phyloP scores from a whole-genome alignment of 2,329 filamentous ascomycete genomes.

The Nothophaeocryptopus gaeumannii region DNA sequence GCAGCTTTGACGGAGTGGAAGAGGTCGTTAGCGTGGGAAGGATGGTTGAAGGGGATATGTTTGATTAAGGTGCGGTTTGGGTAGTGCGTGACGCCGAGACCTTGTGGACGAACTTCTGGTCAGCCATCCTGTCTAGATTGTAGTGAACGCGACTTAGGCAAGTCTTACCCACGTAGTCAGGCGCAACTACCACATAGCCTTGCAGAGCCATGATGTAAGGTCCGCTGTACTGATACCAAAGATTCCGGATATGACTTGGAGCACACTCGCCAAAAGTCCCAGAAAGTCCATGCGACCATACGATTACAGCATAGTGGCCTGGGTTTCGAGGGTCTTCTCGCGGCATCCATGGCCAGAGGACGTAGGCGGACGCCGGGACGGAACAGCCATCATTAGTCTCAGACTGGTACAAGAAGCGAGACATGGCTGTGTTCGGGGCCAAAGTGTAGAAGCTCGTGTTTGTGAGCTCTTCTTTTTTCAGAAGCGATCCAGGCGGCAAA shows the following conservation, averaged over 20 bases:
- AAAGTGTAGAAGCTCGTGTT: slow-evolving; percentile 41
- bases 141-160: neutral
- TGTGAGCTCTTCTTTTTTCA: slow-evolving; percentile 43
- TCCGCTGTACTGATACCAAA: slow-evolving; percentile 30
- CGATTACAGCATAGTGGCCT: slow-evolving; percentile 22
- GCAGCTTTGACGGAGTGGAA: slow-evolving; percentile 46
- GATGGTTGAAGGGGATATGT: slow-evolving; percentile 39
- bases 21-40: slow-evolving; percentile 44
- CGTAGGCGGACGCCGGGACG: slow-evolving; percentile 50
- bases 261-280: slow-evolving; percentile 25
- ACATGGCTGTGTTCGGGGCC: slow-evolving; percentile 45
- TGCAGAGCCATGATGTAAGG: slow-evolving; percentile 31
- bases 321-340: slow-evolving; percentile 9
- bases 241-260: slow-evolving; percentile 29
- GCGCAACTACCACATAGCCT: slow-evolving; percentile 31
- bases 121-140: no score
- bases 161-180: slow-evolving; percentile 28
- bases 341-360: slow-evolving; percentile 50
- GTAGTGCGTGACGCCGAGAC: slow-evolving; percentile 25
- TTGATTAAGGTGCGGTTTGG: slow-evolving; percentile 37
- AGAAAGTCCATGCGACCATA: slow-evolving; percentile 26
- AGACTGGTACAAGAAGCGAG: slow-evolving; percentile 50
- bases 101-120: neutral
- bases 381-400: slow-evolving; percentile 45
- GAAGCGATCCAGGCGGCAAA: slow-evolving; percentile 35